Evolutionary conservation across 192 early-diverging fungal genomes (phyloP).

Genomic region (Backusella liffmaniae): DNA sequence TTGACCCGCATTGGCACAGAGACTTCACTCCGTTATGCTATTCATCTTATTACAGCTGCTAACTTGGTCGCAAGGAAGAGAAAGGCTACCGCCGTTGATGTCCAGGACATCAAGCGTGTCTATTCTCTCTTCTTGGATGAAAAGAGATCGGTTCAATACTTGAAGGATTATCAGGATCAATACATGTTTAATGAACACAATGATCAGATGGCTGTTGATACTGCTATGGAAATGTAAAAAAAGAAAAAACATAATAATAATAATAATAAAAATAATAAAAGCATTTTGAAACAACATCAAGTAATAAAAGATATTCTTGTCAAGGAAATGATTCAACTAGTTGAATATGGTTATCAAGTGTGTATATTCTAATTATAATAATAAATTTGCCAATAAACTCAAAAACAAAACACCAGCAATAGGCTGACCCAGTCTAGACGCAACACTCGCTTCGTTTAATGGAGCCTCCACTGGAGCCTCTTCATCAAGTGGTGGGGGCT

Average conservation of each 20-base stretch:
- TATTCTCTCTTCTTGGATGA: constrained; percentile 97
- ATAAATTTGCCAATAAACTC: background rate
- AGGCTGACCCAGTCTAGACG: background rate
- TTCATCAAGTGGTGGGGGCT: background rate
- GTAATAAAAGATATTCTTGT: background rate
- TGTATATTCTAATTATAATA: background rate
- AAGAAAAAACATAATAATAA: background rate
- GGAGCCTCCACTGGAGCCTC: background rate
- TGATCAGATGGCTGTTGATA: constrained; percentile 26
- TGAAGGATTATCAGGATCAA: constrained; percentile 93
- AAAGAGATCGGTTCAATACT: constrained; percentile 91
- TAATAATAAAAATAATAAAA: background rate
- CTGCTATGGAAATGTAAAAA: constrained; percentile 42
- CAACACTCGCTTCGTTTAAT: constrained; percentile 10
- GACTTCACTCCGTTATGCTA: constrained; percentile 92
- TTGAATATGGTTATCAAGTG: background rate
- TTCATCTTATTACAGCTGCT: constrained; percentile 96
- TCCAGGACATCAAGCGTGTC: constrained; percentile 91
- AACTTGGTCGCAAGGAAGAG: constrained; percentile 88
- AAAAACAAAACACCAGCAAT: background rate
- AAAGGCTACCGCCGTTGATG: constrained; percentile 87
- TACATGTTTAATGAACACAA: constrained; percentile 83
- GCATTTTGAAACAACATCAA: background rate
- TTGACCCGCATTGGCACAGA: constrained; percentile 90
- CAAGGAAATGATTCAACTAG: too few relatives aligned